Base-by-base conservation (phyloP, 306 rosid genomes). In the Crotalaria pallida region DNA sequence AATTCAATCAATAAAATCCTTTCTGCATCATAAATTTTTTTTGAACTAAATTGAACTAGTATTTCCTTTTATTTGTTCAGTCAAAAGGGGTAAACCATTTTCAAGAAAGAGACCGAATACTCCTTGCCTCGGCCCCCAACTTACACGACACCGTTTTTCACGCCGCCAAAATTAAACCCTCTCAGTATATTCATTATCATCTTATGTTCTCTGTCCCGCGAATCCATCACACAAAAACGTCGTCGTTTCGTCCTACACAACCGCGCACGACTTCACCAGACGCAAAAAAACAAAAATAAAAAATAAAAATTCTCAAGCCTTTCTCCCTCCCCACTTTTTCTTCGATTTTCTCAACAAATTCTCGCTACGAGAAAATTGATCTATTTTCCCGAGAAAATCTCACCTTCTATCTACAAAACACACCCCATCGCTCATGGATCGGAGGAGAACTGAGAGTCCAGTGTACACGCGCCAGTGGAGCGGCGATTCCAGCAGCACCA, bases 371-470 rank as follows among this genome's bases (percentile, higher is more conserved):
- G 43, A 79, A 71, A 72, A 69, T 69, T 70, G 63, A 15, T 4
- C 65, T n/a, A 33, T 34, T 17, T 17, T 5, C 53, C 4, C 81
- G 40, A 57, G 56, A 83, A 80, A 79, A 77, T 80, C 82, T 72
- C 38, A n/a, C 75, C 36, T 17, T 38, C 19, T 49, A 56, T 27
- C 65, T 41, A n/a, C n/a, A n/a, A 48, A 17, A 61, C 29, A 57
- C 6, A 61, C 10, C 4, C 53, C 36, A 2, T 19, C 44, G 13
- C 29, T 53, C 43, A 91, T 92, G 98, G 98, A 92, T 85, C 90
- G 78, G 71, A 65, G 92, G 77, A 84, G 96, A 69, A 78, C 70
- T 15, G 88, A 68, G 18, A 89, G 96, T 77, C n/a, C n/a, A n/a
- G n/a, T n/a, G n/a, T n/a, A n/a, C n/a, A n/a, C n/a, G n/a, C n/a